Evolutionary conservation across 306 rosid species (phyloP), one percentile per base, ranked within the genome.

Genomic region (Trifolium fragiferum): DNA sequence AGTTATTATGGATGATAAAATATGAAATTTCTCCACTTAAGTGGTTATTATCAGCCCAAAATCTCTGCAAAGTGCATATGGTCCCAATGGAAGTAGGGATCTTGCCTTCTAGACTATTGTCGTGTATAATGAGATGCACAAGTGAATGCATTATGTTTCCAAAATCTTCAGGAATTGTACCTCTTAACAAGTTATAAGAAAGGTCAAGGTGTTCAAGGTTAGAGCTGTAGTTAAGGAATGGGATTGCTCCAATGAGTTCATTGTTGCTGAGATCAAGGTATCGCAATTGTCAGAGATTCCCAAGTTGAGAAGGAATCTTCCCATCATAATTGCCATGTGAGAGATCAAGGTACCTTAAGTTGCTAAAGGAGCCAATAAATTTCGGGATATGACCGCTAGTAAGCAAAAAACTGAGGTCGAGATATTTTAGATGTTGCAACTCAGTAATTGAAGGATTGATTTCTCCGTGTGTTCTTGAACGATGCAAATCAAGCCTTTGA

Each of bases 21-120:
- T 27, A 16, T n/a, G 77, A 16, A 60, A 62, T 37, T 47, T 33
- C 61, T 13, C 78, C 78, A 7, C 23, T 74, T 21, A 74, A 33
- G 6, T 4, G 7, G 15, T 74, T 74, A 0, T 1, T 0, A 25
- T 0, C 0, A 32, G 61, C 70, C 0, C 0, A 0, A 18, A 61
- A 47, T 1, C 4, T 1, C 33, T 32, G 5, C 61, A 74, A 62
- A 8, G 25, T 32, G 38, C 62, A 33, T 13, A 74, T 74, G 8
- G 33, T 46, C 38, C 61, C 70, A 18, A 74, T 30, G 9, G 70
- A 74, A 19, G 18, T 32, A n/a, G 62, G 70, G 16, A 74, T 37
- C 9, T 61, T 7, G 2, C 78, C 78, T 18, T 46, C 49, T 16
- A 74, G 49, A 11, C 12, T 32, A 30, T 44, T 74, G 0, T 0